phyloP scores from a whole-genome alignment of 202 grass and related monocot species.

The Sporobolus alterniflorus region DNA sequence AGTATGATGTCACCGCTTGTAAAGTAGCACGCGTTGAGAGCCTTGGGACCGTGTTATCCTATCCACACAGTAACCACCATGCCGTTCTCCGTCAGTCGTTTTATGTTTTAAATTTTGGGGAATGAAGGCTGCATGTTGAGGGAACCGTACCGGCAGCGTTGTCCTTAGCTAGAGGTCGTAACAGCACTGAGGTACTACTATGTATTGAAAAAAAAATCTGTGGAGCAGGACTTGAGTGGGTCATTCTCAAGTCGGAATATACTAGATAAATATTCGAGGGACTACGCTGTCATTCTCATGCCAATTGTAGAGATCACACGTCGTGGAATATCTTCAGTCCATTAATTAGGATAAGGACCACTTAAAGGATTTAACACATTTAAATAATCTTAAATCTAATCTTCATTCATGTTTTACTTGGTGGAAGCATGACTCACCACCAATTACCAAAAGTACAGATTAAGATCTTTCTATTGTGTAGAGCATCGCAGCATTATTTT shows the following conservation, averaged over 20 bases:
- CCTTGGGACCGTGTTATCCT: not conserved
- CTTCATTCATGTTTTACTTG: constrained; percentile 19
- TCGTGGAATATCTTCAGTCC: not conserved
- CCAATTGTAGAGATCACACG: constrained; percentile 18
- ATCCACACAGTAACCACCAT: not conserved
- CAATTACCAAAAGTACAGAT: constrained; percentile 15
- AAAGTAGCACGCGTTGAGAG: not conserved
- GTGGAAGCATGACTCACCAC: not conserved
- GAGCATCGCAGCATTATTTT: not conserved
- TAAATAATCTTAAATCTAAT: not conserved
- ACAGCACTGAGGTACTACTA: not conserved
- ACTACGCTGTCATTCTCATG: constrained; percentile 25
- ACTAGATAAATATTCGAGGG: not conserved
- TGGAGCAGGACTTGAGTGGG: not conserved
- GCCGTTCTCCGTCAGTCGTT: not conserved
- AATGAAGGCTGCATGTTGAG: constrained; percentile 17
- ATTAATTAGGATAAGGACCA: constrained; percentile 33
- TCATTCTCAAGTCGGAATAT: not conserved
- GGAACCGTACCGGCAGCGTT: not conserved
- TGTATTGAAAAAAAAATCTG: constrained; percentile 3
- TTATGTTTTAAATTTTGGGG: constrained; percentile 13
- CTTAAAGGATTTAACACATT: not conserved
- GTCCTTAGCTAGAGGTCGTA: not conserved
- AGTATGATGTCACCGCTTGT: not conserved
- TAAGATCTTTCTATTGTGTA: not conserved